Base-by-base conservation (phyloP, 2,329 filamentous ascomycete species). In the Sporothrix mexicana region DNA sequence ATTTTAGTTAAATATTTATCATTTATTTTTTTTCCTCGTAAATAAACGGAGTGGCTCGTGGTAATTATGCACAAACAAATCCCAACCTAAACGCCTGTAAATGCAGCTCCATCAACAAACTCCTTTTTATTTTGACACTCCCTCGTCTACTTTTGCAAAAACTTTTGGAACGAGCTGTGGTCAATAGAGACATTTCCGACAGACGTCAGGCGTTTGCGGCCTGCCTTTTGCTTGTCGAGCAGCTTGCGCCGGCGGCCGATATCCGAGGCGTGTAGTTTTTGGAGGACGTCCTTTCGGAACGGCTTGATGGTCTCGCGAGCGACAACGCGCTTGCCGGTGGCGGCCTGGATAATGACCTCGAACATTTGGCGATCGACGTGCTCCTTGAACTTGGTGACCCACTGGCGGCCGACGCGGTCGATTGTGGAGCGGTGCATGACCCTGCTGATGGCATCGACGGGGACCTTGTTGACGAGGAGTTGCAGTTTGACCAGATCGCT, bases 381-480 rank as follows among this genome's bases (percentile, higher is more conserved):
- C 81, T 98, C 91, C 79, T 97, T 98, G 86, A 99, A 98, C 81
- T 97, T 97, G 55, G 89, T 90, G 6, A 98, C 95, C 96, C 96
- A 99, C 72, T 90, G 86, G 66, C 93, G 88, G 4, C 94, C 96
- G 5, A 98, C 85, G 20, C 93, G 87, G 43, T 95, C 92, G 0
- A 91, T 90, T 81, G 98, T 94, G 13, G 91, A 94, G 51, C 86
- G 83, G 78, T 99, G 96, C 53, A 98, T 89, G 3, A 99, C 90
- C 47, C 95, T 90, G n/a, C 93, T 91, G 20, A 99, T 94, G 12
- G 96, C 96, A 82, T 99, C 96, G 1, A 99, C 96, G 0, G 96
- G 93, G 36, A 89, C 86, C 81, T 96, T 97, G 82, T 99, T 99
- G 75, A 99, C 95, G 8, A 98, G 88, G 2, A 99, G 85, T 80